Conservation (phyloP, 177 flowering plant species). For the Vitis hybrid region DNA sequence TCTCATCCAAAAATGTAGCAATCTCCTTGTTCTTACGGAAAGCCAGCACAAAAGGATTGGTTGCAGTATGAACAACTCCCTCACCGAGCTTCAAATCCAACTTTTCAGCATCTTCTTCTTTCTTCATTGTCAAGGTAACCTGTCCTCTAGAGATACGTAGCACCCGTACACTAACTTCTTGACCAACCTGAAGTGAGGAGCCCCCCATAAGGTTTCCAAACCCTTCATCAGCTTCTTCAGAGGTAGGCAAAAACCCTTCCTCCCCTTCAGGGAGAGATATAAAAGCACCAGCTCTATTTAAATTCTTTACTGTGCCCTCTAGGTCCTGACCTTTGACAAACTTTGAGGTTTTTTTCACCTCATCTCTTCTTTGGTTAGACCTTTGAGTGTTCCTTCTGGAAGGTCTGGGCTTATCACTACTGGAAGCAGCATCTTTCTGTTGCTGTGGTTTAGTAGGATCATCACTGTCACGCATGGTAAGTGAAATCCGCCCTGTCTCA, state of each 20-base stretch:
- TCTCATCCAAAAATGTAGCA: constrained; percentile 74
- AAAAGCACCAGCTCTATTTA: constrained; percentile 76
- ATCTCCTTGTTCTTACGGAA: constrained; percentile 79
- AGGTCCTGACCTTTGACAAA: constrained; percentile 77
- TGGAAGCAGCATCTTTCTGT: constrained; percentile 35
- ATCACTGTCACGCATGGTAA: constrained; percentile 78
- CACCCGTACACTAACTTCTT: constrained; percentile 82
- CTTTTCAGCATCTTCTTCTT: constrained; percentile 46
- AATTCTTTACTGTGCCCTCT: constrained; percentile 79
- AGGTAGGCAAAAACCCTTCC: constrained; percentile 84
- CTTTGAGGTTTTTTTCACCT: constrained; percentile 52
- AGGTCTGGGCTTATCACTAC: constrained; percentile 44
- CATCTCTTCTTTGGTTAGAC: constrained; percentile 39
- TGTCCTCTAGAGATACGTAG: constrained; percentile 70
- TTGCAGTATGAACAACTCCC: constrained; percentile 63
- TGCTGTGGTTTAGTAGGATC: constrained; percentile 45
- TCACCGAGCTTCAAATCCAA: constrained; percentile 32
- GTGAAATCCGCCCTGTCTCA: constrained; percentile 76
- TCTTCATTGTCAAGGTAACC: constrained; percentile 87
- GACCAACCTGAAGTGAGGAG: constrained; percentile 68
- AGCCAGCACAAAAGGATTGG: constrained; percentile 88
- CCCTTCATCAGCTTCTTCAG: constrained; percentile 75
- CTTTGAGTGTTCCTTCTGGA: constrained; percentile 36
- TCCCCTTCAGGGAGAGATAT: constrained; percentile 87
- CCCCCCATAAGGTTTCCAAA: constrained; percentile 53